Conservation (phyloP, 1,284 basidiomycete species). For the Tylopilus sp. region DNA sequence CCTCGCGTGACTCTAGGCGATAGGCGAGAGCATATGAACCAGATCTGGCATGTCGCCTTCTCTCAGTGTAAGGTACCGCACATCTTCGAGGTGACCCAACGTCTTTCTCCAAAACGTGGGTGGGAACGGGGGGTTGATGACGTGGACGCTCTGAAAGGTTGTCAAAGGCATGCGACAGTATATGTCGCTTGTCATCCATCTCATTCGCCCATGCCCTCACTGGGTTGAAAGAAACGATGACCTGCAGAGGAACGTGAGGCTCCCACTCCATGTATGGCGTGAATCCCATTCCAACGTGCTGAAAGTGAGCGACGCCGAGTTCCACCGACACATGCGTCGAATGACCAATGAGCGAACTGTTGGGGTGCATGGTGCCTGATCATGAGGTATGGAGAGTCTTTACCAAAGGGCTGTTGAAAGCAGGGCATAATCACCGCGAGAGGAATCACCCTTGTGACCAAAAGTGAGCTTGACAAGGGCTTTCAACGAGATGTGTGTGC, state of each 20-base stretch:
- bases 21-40: neutral
- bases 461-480: neutral
- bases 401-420: neutral
- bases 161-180: neutral
- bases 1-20: no score
- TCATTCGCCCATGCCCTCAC: no score
- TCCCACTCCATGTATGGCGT: neutral
- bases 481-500: neutral
- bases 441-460: neutral
- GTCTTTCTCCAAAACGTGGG: neutral
- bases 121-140: neutral
- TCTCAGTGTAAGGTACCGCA: slow-evolving; percentile 1
- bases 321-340: neutral
- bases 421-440: neutral
- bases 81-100: neutral
- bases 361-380: neutral
- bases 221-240: no score
- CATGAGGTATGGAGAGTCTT: neutral
- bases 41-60: neutral
- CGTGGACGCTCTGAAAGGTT: neutral
- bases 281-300: neutral
- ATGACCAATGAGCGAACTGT: neutral
- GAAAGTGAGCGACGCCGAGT: neutral
- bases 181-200: neutral
- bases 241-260: neutral